Base-by-base conservation (phyloP, 1,284 basidiomycete species). In the Omphalotus olearius region DNA sequence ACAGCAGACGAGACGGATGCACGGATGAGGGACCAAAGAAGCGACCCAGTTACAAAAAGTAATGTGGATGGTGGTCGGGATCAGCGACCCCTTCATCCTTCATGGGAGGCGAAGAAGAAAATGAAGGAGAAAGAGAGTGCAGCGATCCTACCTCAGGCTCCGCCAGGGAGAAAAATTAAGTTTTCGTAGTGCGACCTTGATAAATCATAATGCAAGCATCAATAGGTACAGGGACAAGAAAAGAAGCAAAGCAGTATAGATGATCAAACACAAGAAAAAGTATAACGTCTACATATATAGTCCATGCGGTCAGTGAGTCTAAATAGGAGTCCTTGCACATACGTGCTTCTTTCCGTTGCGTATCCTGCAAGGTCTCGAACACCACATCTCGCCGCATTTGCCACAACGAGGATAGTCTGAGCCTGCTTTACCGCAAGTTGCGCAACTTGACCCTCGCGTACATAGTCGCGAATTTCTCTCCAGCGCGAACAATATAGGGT, bases 51-150 rank as follows among this genome's bases (percentile, higher is more conserved):
- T 10, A 26, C 17, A 5, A 7, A 17, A n/a, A 6, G 17, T 11
- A 23, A 16, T 35, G 37, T 3, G 18, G 23, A 46, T 11, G 26
- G 9, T 23, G 18, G 13, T 13, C 41, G 30, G 28, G 50, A 49
- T 41, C 17, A 47, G 18, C 38, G 40, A 45, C 72, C 78, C 26
- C 59, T 94, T 52, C 94, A 97, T 70, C 94, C 93, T 1, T 93
- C 91, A 16, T 97, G 94, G 93, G 90, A 91, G 68, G 93, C 93
- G 3, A 96, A 94, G 69, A 78, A 76, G 67, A 82, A 81, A 63
- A 68, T 88, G 54, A 89, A 88, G 65, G 85, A 88, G 68, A 80
- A 75, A 66, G 70, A 78, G 54, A 72, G 69, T 48, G 40, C 35
- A 9, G 71, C 69, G 14, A 69, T 69, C 6, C 83, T 88, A 45